phyloP scores from a whole-genome alignment of 805 yeast species.

The Sugiyamaella valdiviana region DNA sequence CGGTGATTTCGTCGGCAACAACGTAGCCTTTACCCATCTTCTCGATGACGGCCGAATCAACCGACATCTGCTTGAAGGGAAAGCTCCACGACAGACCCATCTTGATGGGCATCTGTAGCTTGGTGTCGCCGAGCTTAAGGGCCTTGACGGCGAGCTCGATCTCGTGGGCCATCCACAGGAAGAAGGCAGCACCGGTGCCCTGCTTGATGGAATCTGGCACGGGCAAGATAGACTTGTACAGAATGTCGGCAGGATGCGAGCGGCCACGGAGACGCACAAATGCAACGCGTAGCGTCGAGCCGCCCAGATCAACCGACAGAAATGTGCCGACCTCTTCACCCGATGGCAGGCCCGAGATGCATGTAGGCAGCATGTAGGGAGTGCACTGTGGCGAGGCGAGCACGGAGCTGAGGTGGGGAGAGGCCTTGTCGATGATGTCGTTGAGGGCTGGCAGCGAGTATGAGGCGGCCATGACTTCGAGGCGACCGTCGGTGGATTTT shows the following conservation, averaged over 20 bases:
- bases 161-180: slow-evolving; percentile 29
- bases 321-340: slow-evolving; percentile 72
- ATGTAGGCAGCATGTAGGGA: slow-evolving; percentile 69
- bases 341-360: slow-evolving; percentile 65
- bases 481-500: not conserved
- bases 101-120: slow-evolving; percentile 3
- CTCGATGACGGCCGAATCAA: slow-evolving; percentile 23
- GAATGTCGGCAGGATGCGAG: slow-evolving; percentile 7
- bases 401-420: not conserved
- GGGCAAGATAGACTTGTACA: slow-evolving; percentile 15
- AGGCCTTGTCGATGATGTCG: slow-evolving; percentile 11
- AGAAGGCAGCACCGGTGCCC: slow-evolving; percentile 27
- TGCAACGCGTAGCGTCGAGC: slow-evolving; percentile 87
- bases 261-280: slow-evolving; percentile 64
- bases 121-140: slow-evolving; percentile 6
- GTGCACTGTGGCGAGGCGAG: slow-evolving; percentile 6
- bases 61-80: slow-evolving; percentile 26
- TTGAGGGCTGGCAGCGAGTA: slow-evolving; percentile 8
- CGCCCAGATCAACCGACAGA: slow-evolving; percentile 86
- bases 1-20: slow-evolving; percentile 61
- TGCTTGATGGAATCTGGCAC: slow-evolving; percentile 24
- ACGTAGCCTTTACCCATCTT: slow-evolving; percentile 65
- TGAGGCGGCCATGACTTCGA: not conserved
- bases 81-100: slow-evolving; percentile 34
- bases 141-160: slow-evolving; percentile 17